phyloP scores from a whole-genome alignment of 345 rosid species.

The Salix suchowensis region DNA sequence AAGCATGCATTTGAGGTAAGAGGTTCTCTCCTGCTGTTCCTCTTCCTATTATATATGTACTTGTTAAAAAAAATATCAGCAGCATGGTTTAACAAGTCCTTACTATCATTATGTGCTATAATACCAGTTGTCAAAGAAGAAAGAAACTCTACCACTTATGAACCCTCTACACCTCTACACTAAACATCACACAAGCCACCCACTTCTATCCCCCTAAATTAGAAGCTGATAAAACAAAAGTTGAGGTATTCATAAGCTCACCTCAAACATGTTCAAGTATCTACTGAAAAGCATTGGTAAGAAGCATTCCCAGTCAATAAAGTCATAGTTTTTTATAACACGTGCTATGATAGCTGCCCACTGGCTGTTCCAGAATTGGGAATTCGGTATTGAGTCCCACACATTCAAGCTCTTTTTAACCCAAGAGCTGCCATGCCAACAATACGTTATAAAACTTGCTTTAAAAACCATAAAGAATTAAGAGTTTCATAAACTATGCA shows the following conservation, averaged over 20 bases:
- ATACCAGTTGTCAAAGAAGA: not conserved
- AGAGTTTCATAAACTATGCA: constrained; percentile 2
- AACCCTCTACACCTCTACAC: not conserved
- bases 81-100: not conserved
- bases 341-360: constrained; percentile 90
- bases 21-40: not conserved
- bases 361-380: constrained; percentile 97
- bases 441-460: constrained; percentile 14
- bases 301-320: constrained; percentile 74
- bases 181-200: not conserved
- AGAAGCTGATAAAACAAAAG: not conserved
- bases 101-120: not conserved
- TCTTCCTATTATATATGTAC: not conserved
- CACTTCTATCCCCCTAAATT: not conserved
- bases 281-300: constrained; percentile 69
- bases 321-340: constrained; percentile 69
- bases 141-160: not conserved
- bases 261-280: constrained; percentile 97
- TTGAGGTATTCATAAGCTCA: constrained; percentile 30
- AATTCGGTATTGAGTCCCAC: constrained; percentile 94
- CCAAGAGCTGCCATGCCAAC: constrained; percentile 64
- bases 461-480: constrained; percentile 12
- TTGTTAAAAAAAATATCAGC: not conserved
- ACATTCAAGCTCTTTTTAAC: constrained; percentile 55
- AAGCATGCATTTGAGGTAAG: not conserved